These are phyloP conservation scores for Boletus reticuloceps DNA, from an alignment of 768 basidiomycete genomes.

Conservation along the genomic window DNA sequence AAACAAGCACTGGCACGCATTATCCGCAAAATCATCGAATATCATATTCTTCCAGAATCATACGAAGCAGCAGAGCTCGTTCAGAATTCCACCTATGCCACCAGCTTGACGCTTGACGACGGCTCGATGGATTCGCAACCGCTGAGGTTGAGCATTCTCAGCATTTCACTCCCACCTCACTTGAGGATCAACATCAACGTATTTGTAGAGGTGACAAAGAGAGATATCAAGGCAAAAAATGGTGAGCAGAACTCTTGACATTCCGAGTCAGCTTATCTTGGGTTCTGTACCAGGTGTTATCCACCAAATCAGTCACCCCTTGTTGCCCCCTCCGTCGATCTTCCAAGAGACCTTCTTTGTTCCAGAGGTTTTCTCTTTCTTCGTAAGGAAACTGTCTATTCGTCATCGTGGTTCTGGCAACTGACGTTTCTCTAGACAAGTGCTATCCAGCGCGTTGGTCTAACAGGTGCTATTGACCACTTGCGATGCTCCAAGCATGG, in stretches of 20 bases:
- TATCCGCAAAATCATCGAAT: constrained; percentile 51
- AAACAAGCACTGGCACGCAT: constrained; percentile 58
- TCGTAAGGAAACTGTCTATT: background rate
- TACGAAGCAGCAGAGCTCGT: constrained; percentile 39
- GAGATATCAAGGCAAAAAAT: constrained; percentile 7
- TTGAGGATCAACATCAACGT: constrained; percentile 26
- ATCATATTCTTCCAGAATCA: constrained; percentile 37
- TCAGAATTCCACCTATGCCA: constrained; percentile 54
- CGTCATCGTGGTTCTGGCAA: background rate
- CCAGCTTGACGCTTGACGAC: constrained; percentile 41
- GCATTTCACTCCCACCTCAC: constrained; percentile 32
- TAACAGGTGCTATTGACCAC: constrained; percentile 7
- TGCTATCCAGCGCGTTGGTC: constrained; percentile 12
- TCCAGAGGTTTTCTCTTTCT: constrained; percentile 11
- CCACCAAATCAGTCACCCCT: constrained; percentile 12
- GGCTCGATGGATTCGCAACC: constrained; percentile 44
- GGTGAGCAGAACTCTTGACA: background rate
- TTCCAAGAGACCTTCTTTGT: constrained; percentile 12
- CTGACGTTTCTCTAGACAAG: constrained; percentile 7
- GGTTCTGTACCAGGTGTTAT: constrained; percentile 2
- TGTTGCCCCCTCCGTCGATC: constrained; percentile 11
- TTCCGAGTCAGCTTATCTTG: background rate
- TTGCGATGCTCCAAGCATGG: background rate
- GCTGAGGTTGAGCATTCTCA: constrained; percentile 42
- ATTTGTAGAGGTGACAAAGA: constrained; percentile 8